phyloP scores from a whole-genome alignment of 148 eudicot genomes.

The Heliamphora exappendiculata region DNA sequence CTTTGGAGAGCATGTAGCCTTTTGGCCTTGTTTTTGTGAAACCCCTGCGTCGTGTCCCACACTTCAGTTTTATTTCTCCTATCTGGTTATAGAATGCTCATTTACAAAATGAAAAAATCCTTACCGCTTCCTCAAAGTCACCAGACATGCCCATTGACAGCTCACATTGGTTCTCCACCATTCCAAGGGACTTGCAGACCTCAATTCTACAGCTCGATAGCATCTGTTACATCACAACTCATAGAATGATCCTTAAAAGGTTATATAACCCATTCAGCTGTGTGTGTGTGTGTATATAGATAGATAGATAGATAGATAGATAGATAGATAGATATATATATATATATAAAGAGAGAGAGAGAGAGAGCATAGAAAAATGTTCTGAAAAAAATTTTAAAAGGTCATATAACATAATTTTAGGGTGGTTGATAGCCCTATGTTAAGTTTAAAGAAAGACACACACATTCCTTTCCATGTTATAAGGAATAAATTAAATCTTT shows the following conservation, averaged over 20 bases:
- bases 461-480: not conserved
- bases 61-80: too few species aligned
- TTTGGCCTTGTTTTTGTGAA: too few species aligned
- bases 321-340: too few species aligned
- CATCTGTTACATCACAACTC: conserved; percentile 34
- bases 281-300: too few species aligned
- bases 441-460: not conserved
- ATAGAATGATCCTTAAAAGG: conserved; percentile 4
- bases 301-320: too few species aligned
- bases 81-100: too few species aligned
- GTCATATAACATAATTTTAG: not conserved
- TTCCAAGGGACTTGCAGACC: conserved; percentile 75
- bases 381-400: not conserved
- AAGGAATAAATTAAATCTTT: not conserved
- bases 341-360: not conserved
- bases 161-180: conserved; percentile 61
- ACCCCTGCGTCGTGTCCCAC: too few species aligned
- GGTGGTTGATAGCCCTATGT: not conserved
- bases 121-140: conserved; percentile 92
- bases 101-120: too few species aligned
- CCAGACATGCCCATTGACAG: conserved; percentile 99
- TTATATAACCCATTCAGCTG: not conserved
- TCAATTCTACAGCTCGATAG: conserved; percentile 59
- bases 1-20: too few species aligned
- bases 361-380: not conserved